Evolutionary conservation across 495 filamentous ascomycete species (phyloP), one percentile per base, ranked within the genome.

Genomic region (Bacidia rubella): DNA sequence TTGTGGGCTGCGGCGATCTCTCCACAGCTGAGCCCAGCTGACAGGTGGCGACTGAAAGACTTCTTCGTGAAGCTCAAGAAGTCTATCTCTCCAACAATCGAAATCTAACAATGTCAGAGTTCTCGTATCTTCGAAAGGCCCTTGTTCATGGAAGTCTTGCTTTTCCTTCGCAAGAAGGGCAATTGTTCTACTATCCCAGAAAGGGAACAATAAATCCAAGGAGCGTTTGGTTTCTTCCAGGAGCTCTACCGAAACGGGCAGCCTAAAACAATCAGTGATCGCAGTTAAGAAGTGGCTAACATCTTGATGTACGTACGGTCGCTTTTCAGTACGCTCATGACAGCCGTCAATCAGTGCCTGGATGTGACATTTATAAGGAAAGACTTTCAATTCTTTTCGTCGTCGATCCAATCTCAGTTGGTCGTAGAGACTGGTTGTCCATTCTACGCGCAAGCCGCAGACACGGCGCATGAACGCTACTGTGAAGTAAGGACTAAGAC

Each of bases 21-120:
- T 52, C 47, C 47, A 55, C 26, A 55, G 32, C 23, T 53, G 53
- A n/a, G 27, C 47, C 53, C 53, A 53, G 46, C 53, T 55, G 10
- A 55, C 48, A 3, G 53, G 53, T 11, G 53, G 53, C 9, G 53
- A 51, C 15, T 51, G 47, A 20, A 55, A 51, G 29, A 55, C 24
- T 23, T 54, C 44, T 24, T 55, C 53, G 25, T 51, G 53, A 53
- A 55, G 53, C 35, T 55, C 53, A 40, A 55, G 53, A 9, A 55
- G 53, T 32, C 48, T 50, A 39, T 56, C 54, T 32, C 54, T 52
- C 54, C 50, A 56, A 32, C 47, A 26, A 32, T 56, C 54, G 39
- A 54, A 54, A 32, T 53, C 50, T 19, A 42, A 26, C 22, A 54
- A 38, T 5, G 49, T 54, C 2, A 40, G 22, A 20, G 22, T 24